phyloP scores from a whole-genome alignment of 495 filamentous ascomycete species.

The Neurospora tetraspora region DNA sequence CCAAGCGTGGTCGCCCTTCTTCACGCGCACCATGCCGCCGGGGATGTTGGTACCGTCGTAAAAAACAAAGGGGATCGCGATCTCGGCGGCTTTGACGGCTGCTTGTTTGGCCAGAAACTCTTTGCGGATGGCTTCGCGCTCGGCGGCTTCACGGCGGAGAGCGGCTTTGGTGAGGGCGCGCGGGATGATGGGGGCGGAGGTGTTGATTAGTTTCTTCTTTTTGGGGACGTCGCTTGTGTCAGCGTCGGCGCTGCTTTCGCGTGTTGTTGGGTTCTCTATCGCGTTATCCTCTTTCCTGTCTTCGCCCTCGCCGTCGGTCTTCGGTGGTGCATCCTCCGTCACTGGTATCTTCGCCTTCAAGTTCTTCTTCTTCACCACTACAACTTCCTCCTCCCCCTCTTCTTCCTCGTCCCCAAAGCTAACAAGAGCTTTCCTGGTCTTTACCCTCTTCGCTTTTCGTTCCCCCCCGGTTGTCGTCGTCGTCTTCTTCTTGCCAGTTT shows the following conservation, averaged over 20 bases:
- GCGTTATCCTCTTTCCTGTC: constrained; percentile 9
- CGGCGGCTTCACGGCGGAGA: constrained; percentile 67
- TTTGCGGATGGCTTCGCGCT: constrained; percentile 71
- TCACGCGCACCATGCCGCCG: constrained; percentile 68
- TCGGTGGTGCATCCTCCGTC: constrained; percentile 4
- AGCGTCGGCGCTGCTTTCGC: constrained; percentile 20
- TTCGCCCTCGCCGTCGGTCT: constrained; percentile 19
- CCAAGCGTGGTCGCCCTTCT: constrained; percentile 89
- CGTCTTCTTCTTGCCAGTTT: constrained; percentile 27
- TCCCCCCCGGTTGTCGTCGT: constrained; percentile 4
- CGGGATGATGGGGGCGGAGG: constrained; percentile 56
- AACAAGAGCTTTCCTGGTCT: constrained; percentile 26
- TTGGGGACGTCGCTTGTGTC: too few species aligned
- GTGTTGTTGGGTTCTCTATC: constrained; percentile 28
- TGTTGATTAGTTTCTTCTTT: constrained; percentile 53
- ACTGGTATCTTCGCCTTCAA: constrained; percentile 25
- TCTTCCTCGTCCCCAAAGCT: constrained; percentile 35
- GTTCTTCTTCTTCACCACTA: constrained; percentile 32
- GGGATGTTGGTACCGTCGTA: constrained; percentile 97
- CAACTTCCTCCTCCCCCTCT: constrained; percentile 13
- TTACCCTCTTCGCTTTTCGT: background rate
- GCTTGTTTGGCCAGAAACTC: constrained; percentile 81
- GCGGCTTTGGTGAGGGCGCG: constrained; percentile 81
- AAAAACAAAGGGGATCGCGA: constrained; percentile 91
- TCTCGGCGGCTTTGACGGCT: constrained; percentile 78